phyloP scores from a whole-genome alignment of 2,329 filamentous ascomycete genomes.

The Penicillium janthinellum region DNA sequence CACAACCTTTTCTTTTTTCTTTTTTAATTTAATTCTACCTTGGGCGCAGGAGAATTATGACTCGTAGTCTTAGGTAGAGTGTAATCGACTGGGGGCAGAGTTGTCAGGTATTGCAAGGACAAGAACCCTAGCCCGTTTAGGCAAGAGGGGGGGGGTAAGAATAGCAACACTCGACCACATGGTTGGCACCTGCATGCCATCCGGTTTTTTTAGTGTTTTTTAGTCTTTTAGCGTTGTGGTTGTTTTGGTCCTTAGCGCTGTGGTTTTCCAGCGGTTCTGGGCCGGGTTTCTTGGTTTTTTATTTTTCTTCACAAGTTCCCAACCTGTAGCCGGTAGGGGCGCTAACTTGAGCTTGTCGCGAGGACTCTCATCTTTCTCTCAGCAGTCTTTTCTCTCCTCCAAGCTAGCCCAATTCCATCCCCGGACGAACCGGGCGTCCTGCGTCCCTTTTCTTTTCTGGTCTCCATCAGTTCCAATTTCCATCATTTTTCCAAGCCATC shows the following conservation, averaged over 20 bases:
- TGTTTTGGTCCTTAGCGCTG: background rate
- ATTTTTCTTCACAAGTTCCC: background rate
- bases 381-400: background rate
- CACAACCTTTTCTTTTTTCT: background rate
- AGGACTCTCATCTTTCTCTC: background rate
- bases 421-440: background rate
- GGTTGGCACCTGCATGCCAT: slow-evolving; percentile 37
- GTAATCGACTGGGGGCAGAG: too few species aligned
- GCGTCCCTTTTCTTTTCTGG: slow-evolving; percentile 1
- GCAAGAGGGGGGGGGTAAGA: slow-evolving; percentile 12
- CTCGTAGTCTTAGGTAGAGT: too few species aligned
- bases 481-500: background rate
- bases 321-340: too few species aligned
- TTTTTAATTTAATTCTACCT: background rate
- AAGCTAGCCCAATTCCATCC: slow-evolving; percentile 1
- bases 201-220: slow-evolving; percentile 3
- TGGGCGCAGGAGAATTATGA: too few species aligned
- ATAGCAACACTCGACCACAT: slow-evolving; percentile 31
- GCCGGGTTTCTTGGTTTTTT: background rate
- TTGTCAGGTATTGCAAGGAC: background rate
- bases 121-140: slow-evolving; percentile 1
- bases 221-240: slow-evolving; percentile 1
- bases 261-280: background rate
- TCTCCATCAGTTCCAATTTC: background rate
- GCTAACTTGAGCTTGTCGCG: too few species aligned